A percentile compares a stretch with the other conserved stretches of the same genome.
Conservation (phyloP, 1,284 basidiomycete species). For the Puccinia coronata region DNA sequence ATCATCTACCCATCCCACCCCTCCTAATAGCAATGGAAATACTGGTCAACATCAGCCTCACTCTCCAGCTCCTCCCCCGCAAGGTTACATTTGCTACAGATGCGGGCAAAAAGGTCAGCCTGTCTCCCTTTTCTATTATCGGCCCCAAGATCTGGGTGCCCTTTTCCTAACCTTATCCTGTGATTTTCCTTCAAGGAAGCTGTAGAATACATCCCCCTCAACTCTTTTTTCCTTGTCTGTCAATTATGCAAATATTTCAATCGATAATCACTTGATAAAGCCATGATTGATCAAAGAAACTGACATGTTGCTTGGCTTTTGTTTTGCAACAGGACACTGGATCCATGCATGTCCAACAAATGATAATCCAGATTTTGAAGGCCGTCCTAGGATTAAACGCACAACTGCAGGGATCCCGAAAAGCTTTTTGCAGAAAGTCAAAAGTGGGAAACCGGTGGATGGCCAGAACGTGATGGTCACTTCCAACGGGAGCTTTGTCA, state of each 20-base stretch:
- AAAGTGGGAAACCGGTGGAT: slow-evolving; percentile 69
- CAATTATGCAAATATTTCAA: too few species aligned
- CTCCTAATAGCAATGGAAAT: slow-evolving; percentile 55
- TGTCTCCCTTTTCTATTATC: neutral
- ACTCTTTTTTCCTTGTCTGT: too few species aligned
- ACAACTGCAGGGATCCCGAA: slow-evolving; percentile 91
- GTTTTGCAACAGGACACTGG: slow-evolving; percentile 91
- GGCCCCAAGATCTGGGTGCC: neutral
- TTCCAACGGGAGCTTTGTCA: slow-evolving; percentile 91
- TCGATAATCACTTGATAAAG: too few species aligned
- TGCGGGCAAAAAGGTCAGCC: slow-evolving; percentile 91
- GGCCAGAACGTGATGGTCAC: slow-evolving; percentile 88
- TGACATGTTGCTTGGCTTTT: too few species aligned
- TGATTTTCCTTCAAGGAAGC: neutral
- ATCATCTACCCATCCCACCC: slow-evolving; percentile 55
- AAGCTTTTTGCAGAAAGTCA: slow-evolving; percentile 94
- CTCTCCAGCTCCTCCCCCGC: slow-evolving; percentile 65
- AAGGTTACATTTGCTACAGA: slow-evolving; percentile 98
- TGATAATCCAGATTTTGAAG: slow-evolving; percentile 89
- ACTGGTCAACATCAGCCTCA: neutral
- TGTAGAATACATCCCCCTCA: too few species aligned
- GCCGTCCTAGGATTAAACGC: slow-evolving; percentile 90
- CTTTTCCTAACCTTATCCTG: neutral
- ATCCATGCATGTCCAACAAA: slow-evolving; percentile 99
- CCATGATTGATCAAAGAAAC: too few species aligned